These are phyloP conservation scores for Quercus mongolica DNA, from an alignment of 306 rosid species.

Conservation along the genomic window DNA sequence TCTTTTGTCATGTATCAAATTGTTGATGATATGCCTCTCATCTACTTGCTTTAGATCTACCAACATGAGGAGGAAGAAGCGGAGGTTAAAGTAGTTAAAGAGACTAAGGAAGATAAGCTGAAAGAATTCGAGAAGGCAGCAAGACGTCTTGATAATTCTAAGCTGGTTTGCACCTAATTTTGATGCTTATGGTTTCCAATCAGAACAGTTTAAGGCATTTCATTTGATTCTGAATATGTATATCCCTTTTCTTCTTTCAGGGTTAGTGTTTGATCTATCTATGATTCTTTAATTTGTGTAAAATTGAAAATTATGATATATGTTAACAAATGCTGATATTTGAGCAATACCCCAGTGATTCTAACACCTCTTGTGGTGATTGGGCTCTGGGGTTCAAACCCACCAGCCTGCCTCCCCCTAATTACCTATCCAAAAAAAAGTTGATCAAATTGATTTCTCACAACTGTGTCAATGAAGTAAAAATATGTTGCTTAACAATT, in stretches of 20 bases:
- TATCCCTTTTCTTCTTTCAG: neutral
- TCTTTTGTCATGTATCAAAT: neutral
- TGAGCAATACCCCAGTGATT: too few species aligned
- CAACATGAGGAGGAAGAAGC: constrained; percentile 53
- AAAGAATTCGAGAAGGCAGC: constrained; percentile 80
- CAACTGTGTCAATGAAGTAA: neutral
- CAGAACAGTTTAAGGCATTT: neutral
- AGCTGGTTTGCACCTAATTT: constrained; percentile 61
- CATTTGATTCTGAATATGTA: neutral
- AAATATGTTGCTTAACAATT: constrained; percentile 6
- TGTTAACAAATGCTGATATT: too few species aligned
- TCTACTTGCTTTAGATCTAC: constrained; percentile 44
- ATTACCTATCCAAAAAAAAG: neutral
- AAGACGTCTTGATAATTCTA: constrained; percentile 54
- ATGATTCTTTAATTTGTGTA: neutral
- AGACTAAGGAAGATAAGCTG: constrained; percentile 63
- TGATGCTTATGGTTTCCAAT: constrained; percentile 8
- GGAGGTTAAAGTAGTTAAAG: constrained; percentile 49
- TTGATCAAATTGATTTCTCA: neutral
- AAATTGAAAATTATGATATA: neutral
- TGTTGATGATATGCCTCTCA: constrained; percentile 7
- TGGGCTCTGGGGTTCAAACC: too few species aligned
- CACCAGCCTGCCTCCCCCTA: too few species aligned
- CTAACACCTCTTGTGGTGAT: too few species aligned
- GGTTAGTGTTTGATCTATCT: neutral